Conservation (phyloP, 352 stramenopile species). For the Globisporangium orthogonon region DNA sequence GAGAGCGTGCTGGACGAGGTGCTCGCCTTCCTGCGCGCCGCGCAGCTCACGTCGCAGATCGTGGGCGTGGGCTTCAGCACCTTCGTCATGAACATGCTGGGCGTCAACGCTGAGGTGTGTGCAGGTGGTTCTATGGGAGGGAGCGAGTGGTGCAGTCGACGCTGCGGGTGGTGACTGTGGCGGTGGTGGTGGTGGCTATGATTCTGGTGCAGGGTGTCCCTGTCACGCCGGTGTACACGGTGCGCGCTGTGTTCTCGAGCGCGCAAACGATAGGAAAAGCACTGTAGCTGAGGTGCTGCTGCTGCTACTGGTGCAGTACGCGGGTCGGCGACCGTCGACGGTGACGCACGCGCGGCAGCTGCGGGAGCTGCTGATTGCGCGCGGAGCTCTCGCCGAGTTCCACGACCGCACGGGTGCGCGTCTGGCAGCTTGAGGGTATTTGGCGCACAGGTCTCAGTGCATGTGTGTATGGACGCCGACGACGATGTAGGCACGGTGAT, state of each 20-base stretch:
- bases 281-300: constrained; percentile 1
- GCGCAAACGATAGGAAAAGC: no score
- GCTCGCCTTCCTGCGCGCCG: constrained; percentile 42
- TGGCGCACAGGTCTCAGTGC: no score
- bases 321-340: constrained; percentile 39
- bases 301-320: constrained; percentile 46
- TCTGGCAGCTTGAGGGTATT: no score
- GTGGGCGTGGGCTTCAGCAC: constrained; percentile 87
- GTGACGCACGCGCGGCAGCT: constrained; percentile 45
- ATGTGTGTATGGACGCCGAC: background rate
- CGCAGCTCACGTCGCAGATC: constrained; percentile 35
- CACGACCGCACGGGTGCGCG: constrained; percentile 62
- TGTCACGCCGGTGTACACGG: constrained; percentile 77
- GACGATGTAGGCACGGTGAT: constrained; percentile 46
- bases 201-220: constrained; percentile 26
- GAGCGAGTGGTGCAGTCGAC: no score
- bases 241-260: constrained; percentile 8
- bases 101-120: constrained; percentile 53
- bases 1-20: constrained; percentile 44
- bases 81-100: constrained; percentile 94
- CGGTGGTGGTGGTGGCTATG: no score
- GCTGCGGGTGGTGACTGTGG: no score
- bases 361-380: constrained; percentile 26
- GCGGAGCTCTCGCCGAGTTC: constrained; percentile 40
- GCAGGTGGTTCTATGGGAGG: background rate